Conservation (phyloP, 768 basidiomycete genomes). For the Pisolithus sp. region DNA sequence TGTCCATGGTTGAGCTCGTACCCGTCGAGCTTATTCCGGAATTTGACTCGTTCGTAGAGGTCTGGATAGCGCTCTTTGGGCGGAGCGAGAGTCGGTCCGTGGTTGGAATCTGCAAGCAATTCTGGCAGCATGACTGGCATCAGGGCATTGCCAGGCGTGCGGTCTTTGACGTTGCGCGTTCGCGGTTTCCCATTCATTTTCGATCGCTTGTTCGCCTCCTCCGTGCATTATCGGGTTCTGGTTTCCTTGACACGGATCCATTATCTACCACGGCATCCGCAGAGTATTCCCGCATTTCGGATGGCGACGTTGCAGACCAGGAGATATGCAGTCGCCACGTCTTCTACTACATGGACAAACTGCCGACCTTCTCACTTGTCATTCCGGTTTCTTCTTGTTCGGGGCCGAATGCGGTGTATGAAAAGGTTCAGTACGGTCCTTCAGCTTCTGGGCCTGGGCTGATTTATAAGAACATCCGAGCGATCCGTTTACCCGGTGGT, state of each 20-base stretch:
- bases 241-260: slow-evolving; percentile 70
- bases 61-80: slow-evolving; percentile 77
- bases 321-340: slow-evolving; percentile 62
- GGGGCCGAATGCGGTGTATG: slow-evolving; percentile 67
- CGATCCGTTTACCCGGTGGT: slow-evolving; percentile 72
- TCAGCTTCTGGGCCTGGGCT: slow-evolving; percentile 42
- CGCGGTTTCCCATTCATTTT: slow-evolving; percentile 79
- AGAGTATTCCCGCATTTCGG: slow-evolving; percentile 37
- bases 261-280: slow-evolving; percentile 41
- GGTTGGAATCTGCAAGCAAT: slow-evolving; percentile 68
- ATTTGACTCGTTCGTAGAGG: slow-evolving; percentile 62
- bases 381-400: slow-evolving; percentile 56
- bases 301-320: slow-evolving; percentile 40
- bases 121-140: slow-evolving; percentile 76
- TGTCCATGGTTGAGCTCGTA: slow-evolving; percentile 66
- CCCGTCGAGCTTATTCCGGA: slow-evolving; percentile 75
- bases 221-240: slow-evolving; percentile 69
- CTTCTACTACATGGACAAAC: slow-evolving; percentile 66
- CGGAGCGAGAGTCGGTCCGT: slow-evolving; percentile 59
- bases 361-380: slow-evolving; percentile 71
- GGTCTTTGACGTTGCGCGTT: slow-evolving; percentile 74
- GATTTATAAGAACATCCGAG: slow-evolving; percentile 58
- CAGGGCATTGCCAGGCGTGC: slow-evolving; percentile 63
- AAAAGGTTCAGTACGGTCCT: slow-evolving; percentile 54
- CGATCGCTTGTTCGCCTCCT: slow-evolving; percentile 64